Percentiles rank a stretch among this genome's conserved stretches.
These are phyloP conservation scores for Mycena haematopus DNA, from an alignment of 768 basidiomycete genomes.

Conservation along the genomic window DNA sequence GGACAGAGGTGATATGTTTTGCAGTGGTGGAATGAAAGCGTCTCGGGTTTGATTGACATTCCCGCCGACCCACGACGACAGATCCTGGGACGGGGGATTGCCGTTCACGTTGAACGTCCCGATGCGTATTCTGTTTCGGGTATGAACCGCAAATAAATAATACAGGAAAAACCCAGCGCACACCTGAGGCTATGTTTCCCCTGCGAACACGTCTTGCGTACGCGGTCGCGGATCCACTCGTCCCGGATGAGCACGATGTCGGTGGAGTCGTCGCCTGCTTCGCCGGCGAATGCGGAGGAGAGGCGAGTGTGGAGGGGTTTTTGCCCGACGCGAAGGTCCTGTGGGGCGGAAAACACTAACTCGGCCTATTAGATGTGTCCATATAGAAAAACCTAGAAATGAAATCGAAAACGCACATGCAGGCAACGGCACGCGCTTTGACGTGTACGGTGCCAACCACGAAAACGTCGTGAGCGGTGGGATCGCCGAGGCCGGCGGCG, in stretches of 20 bases:
- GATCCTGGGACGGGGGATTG: conserved; percentile 72
- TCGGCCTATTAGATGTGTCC: neutral
- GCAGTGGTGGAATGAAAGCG: conserved; percentile 1
- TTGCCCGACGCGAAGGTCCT: conserved; percentile 60
- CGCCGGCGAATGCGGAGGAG: conserved; percentile 66
- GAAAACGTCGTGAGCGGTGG: conserved; percentile 44
- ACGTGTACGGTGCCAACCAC: conserved; percentile 58
- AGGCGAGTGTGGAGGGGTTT: conserved; percentile 60
- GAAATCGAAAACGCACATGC: conserved; percentile 36
- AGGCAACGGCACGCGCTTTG: conserved; percentile 34
- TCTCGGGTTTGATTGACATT: neutral
- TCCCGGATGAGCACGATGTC: conserved; percentile 68
- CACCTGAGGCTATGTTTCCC: conserved; percentile 44
- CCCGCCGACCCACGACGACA: conserved; percentile 66
- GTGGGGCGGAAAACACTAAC: conserved; percentile 48
- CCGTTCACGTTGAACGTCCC: conserved; percentile 91
- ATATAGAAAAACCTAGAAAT: too few relatives aligned
- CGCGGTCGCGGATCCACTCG: conserved; percentile 62
- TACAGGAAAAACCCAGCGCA: conserved; percentile 5
- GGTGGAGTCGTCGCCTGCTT: conserved; percentile 61
- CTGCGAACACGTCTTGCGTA: conserved; percentile 43
- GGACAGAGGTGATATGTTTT: conserved; percentile 42
- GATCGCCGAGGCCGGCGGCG: conserved; percentile 33
- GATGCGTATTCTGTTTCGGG: conserved; percentile 58
- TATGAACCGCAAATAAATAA: neutral